These are phyloP conservation scores for Parathielavia appendiculata DNA, from an alignment of 495 filamentous ascomycete genomes.

Conservation along the genomic window DNA sequence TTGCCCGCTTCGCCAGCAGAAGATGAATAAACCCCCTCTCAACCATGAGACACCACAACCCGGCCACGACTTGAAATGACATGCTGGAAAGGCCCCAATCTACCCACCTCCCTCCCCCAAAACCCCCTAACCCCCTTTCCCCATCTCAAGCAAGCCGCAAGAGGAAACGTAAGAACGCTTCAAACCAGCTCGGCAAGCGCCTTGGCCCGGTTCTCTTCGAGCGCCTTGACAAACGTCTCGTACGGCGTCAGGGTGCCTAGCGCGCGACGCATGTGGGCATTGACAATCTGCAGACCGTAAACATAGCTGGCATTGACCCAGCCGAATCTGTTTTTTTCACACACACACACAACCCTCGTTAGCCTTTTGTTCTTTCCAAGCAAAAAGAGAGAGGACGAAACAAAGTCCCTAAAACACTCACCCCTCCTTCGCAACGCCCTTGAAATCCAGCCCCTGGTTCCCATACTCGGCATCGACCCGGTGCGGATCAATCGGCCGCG, in stretches of 20 bases:
- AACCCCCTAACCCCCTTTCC: neutral
- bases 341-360: neutral
- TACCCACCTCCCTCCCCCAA: neutral
- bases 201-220: slow-evolving; percentile 41
- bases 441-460: slow-evolving; percentile 91
- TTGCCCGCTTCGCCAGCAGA: neutral
- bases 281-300: slow-evolving; percentile 78
- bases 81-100: no score
- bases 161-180: slow-evolving; percentile 1
- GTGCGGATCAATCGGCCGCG: slow-evolving; percentile 79
- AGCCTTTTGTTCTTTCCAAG: slow-evolving; percentile 25
- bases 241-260: slow-evolving; percentile 79
- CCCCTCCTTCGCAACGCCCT: slow-evolving; percentile 92
- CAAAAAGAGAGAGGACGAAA: neutral
- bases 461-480: slow-evolving; percentile 94
- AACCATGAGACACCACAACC: no score
- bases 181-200: slow-evolving; percentile 37
- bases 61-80: no score
- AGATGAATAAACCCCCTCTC: neutral
- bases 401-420: slow-evolving; percentile 44
- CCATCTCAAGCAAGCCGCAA: neutral
- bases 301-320: slow-evolving; percentile 98
- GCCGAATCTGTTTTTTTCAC: slow-evolving; percentile 62
- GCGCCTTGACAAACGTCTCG: slow-evolving; percentile 61
- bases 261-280: slow-evolving; percentile 76